Conservation (phyloP, 73 alveolate genomes). For the Tetrahymena malaccensis region DNA sequence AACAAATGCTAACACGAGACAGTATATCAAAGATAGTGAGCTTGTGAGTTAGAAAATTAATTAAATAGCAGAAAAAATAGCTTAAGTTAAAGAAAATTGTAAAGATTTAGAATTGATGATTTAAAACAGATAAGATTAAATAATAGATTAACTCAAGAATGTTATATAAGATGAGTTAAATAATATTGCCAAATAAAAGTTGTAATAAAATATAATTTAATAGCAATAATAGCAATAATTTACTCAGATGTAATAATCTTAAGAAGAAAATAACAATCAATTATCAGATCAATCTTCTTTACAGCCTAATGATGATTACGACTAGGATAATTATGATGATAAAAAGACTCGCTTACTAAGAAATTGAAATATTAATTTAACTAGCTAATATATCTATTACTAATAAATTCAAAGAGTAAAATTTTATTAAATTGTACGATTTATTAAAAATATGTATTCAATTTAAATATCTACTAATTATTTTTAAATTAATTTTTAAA, state of each 20-base stretch:
- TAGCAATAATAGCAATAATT: neutral
- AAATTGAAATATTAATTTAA: neutral
- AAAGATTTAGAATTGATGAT: neutral
- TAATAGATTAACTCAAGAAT: neutral
- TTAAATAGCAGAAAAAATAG: neutral
- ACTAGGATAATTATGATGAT: neutral
- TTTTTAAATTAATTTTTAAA: too few species aligned
- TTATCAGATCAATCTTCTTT: neutral
- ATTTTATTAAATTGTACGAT: too few species aligned
- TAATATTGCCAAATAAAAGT: constrained; percentile 3
- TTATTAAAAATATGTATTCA: too few species aligned
- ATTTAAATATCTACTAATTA: too few species aligned
- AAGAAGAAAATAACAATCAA: neutral
- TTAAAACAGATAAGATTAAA: neutral
- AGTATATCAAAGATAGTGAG: constrained; percentile 5
- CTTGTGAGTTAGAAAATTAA: constrained; percentile 8
- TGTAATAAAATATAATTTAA: neutral
- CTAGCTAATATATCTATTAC: too few species aligned
- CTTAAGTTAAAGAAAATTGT: neutral
- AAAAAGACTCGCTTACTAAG: neutral
- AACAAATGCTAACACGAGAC: constrained; percentile 2
- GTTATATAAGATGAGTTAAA: constrained; percentile 11
- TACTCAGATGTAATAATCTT: neutral
- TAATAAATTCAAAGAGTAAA: too few species aligned
- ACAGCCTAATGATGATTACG: neutral